Percentiles rank a stretch among this genome's conserved stretches.
Evolutionary conservation across 371 early-diverging fungal species (phyloP).

Genomic region (Nosema muscidifuracis): DNA sequence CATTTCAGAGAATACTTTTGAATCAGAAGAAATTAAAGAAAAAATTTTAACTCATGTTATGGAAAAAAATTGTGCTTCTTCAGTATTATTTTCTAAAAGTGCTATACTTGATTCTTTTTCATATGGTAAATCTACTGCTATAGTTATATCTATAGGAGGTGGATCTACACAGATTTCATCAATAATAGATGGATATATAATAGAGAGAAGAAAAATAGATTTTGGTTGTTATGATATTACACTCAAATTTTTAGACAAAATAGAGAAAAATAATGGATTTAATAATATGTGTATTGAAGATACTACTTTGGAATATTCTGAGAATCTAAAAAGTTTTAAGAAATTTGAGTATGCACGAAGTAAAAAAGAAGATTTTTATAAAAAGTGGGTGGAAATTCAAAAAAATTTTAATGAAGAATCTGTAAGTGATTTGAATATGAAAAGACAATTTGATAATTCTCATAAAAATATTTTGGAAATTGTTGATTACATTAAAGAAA

Average conservation of each 20-base stretch:
- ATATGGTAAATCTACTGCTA: conserved; percentile 45
- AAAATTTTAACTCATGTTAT: conserved; percentile 37
- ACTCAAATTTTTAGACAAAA: neutral
- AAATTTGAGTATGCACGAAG: neutral
- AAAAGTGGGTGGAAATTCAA: too few species aligned
- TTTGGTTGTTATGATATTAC: conserved; percentile 37
- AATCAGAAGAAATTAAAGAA: conserved; percentile 11
- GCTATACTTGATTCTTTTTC: conserved; percentile 51
- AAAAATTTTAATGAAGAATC: too few species aligned
- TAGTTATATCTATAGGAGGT: conserved; percentile 45
- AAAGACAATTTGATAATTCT: neutral
- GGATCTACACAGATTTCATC: conserved; percentile 39
- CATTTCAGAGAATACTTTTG: conserved; percentile 48
- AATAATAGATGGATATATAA: conserved; percentile 49
- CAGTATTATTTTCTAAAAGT: conserved; percentile 49
- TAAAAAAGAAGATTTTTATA: neutral
- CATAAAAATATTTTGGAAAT: neutral
- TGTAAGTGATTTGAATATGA: neutral
- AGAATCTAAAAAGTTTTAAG: conserved; percentile 7
- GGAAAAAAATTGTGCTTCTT: conserved; percentile 37
- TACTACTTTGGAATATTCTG: neutral
- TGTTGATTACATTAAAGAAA: conserved; percentile 9
- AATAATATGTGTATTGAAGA: neutral
- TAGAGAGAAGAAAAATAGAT: conserved; percentile 29
- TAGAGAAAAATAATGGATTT: neutral